Evolutionary conservation across 768 basidiomycete species (phyloP), one percentile per base, ranked within the genome.

Genomic region (Kwoniella sp.): DNA sequence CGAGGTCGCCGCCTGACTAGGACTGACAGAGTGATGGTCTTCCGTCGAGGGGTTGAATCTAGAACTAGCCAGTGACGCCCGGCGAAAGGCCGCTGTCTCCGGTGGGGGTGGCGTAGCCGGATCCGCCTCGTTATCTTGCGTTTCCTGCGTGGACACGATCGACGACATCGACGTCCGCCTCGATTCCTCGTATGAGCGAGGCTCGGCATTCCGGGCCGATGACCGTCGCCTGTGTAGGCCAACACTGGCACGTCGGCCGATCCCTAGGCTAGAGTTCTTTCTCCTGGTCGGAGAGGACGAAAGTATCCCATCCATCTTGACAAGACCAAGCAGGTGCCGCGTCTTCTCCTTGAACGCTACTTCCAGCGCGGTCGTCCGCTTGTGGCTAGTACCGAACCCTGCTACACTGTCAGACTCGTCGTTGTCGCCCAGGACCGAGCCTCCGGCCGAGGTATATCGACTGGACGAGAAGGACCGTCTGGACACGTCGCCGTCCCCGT

Each of bases 381-480:
- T 52, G 3, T 17, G 29, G 20, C 52, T 33, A 15, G 46, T 25
- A 23, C 23, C 22, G 33, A 46, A 29, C n/a, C n/a, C n/a, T n/a
- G n/a, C n/a, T 25, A 34, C 17, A n/a, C 50, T 45, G 14, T 50
- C 49, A 12, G 36, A 40, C 23, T 62, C 63, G 17, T 64, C 67
- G 27, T 65, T 66, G n/a, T 66, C 68, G 4, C 61, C 61, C 9
- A 45, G 46, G 15, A 50, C 47, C 23, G 60, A 56, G 11, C 28
- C 27, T 8, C 43, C 57, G 12, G 44, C 57, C 19, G 59, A 63
- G 2, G 59, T 57, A 48, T 62, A 62, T 33, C 50, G 50, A 25
- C 56, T 51, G 15, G 65, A 65, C 73, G 75, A 11, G 82, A 82
- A 3, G 80, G 86, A 23, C 77, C 78, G 46, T 82, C 63, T 85